Evolutionary conservation across 139 green algal species (phyloP).

Genomic region (Coelastrella sp.): DNA sequence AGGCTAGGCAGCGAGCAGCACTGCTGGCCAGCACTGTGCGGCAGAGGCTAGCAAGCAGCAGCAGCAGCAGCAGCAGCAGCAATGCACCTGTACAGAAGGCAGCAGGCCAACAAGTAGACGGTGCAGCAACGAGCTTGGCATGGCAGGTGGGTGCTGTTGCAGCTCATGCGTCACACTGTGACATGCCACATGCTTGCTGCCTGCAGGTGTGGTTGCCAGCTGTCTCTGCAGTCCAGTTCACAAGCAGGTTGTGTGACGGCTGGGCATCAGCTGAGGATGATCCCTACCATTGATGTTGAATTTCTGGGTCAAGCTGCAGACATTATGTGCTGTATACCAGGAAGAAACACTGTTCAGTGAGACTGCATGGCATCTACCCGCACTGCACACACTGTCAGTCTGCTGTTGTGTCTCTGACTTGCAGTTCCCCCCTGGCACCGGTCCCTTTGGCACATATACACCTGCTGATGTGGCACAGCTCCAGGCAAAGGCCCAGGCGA

Average conservation of each 20-base stretch:
- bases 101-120: not conserved
- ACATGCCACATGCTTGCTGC: not conserved
- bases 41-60: not conserved
- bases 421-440: slow-evolving; percentile 50
- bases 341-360: not conserved
- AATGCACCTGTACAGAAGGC: not conserved
- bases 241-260: no score
- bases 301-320: no score
- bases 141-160: not conserved
- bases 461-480: slow-evolving; percentile 55
- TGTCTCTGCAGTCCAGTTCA: no score
- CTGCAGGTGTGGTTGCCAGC: not conserved
- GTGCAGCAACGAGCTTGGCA: not conserved
- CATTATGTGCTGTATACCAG: no score
- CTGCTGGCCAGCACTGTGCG: slow-evolving; percentile 55
- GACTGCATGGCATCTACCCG: not conserved
- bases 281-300: no score
- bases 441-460: slow-evolving; percentile 59
- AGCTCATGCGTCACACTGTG: no score
- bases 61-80: slow-evolving; percentile 27
- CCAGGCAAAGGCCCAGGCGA: slow-evolving; percentile 49
- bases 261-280: not conserved
- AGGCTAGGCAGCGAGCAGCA: slow-evolving; percentile 55
- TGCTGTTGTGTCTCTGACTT: slow-evolving; percentile 4
- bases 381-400: not conserved